Base-by-base conservation (phyloP, 495 filamentous ascomycete genomes). In the Podospora australis region DNA sequence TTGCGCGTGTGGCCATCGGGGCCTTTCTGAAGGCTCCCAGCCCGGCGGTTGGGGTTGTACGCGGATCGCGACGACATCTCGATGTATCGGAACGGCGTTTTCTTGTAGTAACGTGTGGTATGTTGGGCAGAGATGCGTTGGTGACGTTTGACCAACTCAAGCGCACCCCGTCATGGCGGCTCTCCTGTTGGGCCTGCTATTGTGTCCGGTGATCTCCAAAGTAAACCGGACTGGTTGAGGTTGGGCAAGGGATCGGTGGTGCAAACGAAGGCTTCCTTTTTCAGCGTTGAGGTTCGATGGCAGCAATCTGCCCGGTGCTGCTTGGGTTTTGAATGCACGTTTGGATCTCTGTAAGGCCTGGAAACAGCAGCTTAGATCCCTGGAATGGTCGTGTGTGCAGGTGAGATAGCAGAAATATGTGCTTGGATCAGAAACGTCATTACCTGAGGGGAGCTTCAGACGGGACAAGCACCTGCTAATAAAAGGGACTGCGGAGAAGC, bases 1-100 rank as follows among this genome's bases (percentile, higher is more conserved):
- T 62, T 66, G 45, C 65, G 60, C 21, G 64, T 55, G 8, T 56
- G 53, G 39, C 60, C 58, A 45, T 67, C 46, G 32, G 45, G 48
- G n/a, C 49, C 43, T 50, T 58, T 64, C 44, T 70, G 66, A 26
- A 72, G 49, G 54, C 72, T 78, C 44, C 68, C 64, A 44, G 74
- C 43, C 36, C 70, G 70, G 52, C 67, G 68, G 53, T 61, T 64
- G 19, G 66, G 60, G 23, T 62, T 56, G 45, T 63, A 59, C 23
- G 71, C 56, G 24, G 52, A 64, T 47, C 65, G 65, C 39, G 63
- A 60, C 8, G 67, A 60, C 8, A 65, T 58, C n/a, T n/a, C n/a
- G n/a, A n/a, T n/a, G n/a, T n/a, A n/a, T n/a, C 53, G 74, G 75
- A 74, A 78, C 77, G 52, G 20, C 46, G 58, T 26, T 6, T 11